These are phyloP conservation scores for Poteriospumella lacustris DNA, from an alignment of 108 stramenopile genomes.

Conservation along the genomic window DNA sequence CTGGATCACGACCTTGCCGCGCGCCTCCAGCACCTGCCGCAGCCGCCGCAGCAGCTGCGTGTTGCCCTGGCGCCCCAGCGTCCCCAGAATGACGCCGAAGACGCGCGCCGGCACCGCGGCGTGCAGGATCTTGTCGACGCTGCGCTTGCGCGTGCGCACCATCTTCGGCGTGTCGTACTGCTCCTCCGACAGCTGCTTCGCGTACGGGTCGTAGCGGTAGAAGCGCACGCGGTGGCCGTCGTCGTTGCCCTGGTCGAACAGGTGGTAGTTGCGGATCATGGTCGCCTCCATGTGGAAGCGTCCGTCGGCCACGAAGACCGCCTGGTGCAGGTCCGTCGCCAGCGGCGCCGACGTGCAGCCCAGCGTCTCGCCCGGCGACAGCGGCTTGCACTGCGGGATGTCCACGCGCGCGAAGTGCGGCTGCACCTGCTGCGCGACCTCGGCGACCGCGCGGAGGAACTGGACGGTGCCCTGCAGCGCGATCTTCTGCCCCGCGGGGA, in stretches of 20 bases:
- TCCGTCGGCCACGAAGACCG: slow-evolving; percentile 94
- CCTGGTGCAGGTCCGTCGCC: slow-evolving; percentile 49
- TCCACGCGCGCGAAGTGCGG: slow-evolving; percentile 30
- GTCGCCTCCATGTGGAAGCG: slow-evolving; percentile 95
- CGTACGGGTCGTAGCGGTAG: slow-evolving; percentile 91
- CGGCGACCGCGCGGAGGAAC: slow-evolving; percentile 80
- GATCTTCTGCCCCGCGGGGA: slow-evolving; percentile 15
- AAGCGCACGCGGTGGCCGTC: too few species aligned
- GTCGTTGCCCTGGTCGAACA: slow-evolving; percentile 82
- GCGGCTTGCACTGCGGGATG: slow-evolving; percentile 79
- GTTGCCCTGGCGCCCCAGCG: slow-evolving; percentile 96
- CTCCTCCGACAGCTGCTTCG: slow-evolving; percentile 80
- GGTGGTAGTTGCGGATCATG: slow-evolving; percentile 88
- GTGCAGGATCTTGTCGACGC: slow-evolving; percentile 35
- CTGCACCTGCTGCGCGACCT: slow-evolving; percentile 42
- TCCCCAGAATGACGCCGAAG: slow-evolving; percentile 88
- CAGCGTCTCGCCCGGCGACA: slow-evolving; percentile 71
- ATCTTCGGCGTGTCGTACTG: slow-evolving; percentile 79
- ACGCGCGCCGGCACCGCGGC: slow-evolving; percentile 37
- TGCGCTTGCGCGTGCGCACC: slow-evolving; percentile 61
- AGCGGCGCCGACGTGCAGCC: slow-evolving; percentile 90
- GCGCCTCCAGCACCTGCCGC: slow-evolving; percentile 47
- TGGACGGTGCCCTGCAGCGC: slow-evolving; percentile 69
- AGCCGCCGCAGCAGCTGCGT: slow-evolving; percentile 77
- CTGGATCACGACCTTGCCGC: slow-evolving; percentile 61